Conservation (phyloP, 2,329 filamentous ascomycete species). For the Meredithiella fracta region DNA sequence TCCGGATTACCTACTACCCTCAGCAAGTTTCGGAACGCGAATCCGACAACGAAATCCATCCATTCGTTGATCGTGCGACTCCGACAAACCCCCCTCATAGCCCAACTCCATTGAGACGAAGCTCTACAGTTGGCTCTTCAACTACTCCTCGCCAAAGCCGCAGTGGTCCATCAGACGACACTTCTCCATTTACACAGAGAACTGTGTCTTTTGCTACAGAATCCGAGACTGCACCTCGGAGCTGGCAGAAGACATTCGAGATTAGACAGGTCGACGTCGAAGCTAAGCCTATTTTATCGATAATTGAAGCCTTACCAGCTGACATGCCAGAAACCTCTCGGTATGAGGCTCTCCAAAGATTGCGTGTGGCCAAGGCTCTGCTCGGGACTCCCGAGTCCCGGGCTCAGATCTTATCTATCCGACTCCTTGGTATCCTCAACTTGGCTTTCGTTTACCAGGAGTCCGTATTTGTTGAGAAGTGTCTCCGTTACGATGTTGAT, state of each 20-base stretch:
- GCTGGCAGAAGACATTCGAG: constrained; percentile 45
- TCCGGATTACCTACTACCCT: constrained; percentile 68
- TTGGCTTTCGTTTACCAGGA: constrained; percentile 80
- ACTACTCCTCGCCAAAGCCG: not conserved
- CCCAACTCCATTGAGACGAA: constrained; percentile 59
- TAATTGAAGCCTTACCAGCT: constrained; percentile 38
- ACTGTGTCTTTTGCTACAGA: constrained; percentile 22
- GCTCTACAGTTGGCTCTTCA: constrained; percentile 34
- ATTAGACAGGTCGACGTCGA: constrained; percentile 34
- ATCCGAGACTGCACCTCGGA: constrained; percentile 18
- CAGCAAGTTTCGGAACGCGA: constrained; percentile 17
- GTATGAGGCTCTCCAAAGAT: constrained; percentile 72
- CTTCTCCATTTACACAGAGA: constrained; percentile 33
- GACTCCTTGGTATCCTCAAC: constrained; percentile 77
- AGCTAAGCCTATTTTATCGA: constrained; percentile 36
- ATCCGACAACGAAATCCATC: not conserved
- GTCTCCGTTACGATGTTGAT: constrained; percentile 75
- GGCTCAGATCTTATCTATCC: constrained; percentile 61
- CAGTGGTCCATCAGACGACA: constrained; percentile 22
- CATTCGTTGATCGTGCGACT: not conserved
- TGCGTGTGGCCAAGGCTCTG: constrained; percentile 72
- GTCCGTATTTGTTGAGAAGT: constrained; percentile 64
- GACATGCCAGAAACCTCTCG: constrained; percentile 56
- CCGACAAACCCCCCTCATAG: constrained; percentile 42
- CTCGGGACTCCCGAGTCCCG: constrained; percentile 47